Evolutionary conservation across 2,329 filamentous ascomycete species (phyloP).

Genomic region (Mycogone perniciosa): DNA sequence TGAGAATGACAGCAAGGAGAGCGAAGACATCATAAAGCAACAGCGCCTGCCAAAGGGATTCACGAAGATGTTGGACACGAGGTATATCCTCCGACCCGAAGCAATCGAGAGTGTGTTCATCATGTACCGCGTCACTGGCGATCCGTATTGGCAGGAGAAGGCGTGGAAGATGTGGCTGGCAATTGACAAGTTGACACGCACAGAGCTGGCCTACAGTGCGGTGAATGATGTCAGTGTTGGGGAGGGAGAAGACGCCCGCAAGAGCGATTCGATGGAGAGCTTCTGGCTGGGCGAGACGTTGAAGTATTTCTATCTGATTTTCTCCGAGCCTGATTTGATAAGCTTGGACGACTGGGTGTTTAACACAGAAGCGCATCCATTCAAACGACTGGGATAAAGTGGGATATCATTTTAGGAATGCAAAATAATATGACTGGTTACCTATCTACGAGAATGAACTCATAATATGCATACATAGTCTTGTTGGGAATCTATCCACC

Average conservation of each 20-base stretch:
- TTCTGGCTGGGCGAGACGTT: conserved; percentile 70
- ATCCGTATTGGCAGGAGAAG: conserved; percentile 54
- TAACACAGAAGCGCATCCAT: conserved; percentile 47
- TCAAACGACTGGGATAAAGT: conserved; percentile 14
- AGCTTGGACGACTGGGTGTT: conserved; percentile 64
- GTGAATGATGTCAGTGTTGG: conserved; percentile 33
- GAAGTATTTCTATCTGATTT: conserved; percentile 70
- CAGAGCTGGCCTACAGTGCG: conserved; percentile 44
- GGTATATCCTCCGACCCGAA: conserved; percentile 63
- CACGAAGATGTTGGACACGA: conserved; percentile 44
- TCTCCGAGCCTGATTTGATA: conserved; percentile 55
- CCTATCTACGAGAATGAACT: no score
- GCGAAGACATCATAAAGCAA: conserved; percentile 35
- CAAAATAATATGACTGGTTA: not conserved
- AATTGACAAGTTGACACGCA: conserved; percentile 51
- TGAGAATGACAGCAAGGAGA: conserved; percentile 35
- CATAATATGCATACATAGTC: no score
- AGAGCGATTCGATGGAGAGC: conserved; percentile 55
- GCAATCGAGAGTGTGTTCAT: conserved; percentile 74
- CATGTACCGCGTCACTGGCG: conserved; percentile 65
- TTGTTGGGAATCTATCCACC: no score
- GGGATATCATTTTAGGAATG: not conserved
- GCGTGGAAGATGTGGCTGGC: conserved; percentile 68
- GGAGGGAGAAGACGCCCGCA: conserved; percentile 24
- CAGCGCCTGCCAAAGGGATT: conserved; percentile 45